phyloP scores from a whole-genome alignment of 768 basidiomycete genomes.

The Lyophyllum atratum region DNA sequence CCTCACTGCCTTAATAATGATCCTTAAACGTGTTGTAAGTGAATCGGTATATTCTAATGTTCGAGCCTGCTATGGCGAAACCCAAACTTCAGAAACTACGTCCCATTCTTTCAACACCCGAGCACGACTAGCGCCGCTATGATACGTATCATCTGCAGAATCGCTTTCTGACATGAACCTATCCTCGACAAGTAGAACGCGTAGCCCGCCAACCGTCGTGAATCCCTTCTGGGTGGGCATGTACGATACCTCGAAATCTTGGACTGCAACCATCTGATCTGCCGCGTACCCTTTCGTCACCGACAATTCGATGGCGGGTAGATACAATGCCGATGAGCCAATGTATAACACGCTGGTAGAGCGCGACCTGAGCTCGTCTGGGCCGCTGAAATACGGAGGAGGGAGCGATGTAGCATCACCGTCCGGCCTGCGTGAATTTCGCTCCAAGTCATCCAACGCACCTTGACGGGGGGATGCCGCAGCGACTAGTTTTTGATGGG shows the following conservation, averaged over 20 bases:
- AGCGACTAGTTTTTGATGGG: conserved; percentile 50
- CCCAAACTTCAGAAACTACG: conserved; percentile 72
- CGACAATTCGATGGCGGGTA: conserved; percentile 45
- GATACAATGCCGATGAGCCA: conserved; percentile 51
- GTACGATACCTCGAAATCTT: conserved; percentile 67
- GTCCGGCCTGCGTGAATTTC: conserved; percentile 8
- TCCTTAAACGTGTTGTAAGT: neutral
- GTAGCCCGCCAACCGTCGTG: conserved; percentile 64
- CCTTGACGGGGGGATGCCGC: conserved; percentile 43
- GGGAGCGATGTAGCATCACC: conserved; percentile 32
- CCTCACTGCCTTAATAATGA: neutral
- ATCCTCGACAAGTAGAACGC: conserved; percentile 68
- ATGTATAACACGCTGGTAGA: conserved; percentile 41
- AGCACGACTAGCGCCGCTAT: conserved; percentile 31
- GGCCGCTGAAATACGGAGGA: conserved; percentile 46
- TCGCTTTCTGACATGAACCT: conserved; percentile 37
- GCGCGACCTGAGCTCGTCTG: conserved; percentile 35
- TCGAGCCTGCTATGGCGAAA: conserved; percentile 30
- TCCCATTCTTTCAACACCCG: conserved; percentile 70
- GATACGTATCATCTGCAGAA: conserved; percentile 21
- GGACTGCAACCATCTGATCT: conserved; percentile 39
- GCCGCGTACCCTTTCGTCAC: conserved; percentile 14
- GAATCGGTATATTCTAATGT: neutral
- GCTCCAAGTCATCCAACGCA: conserved; percentile 16
- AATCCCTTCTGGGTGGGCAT: conserved; percentile 63